These are phyloP conservation scores for Candida ipomoeae DNA, from an alignment of 805 yeast species.

Conservation along the genomic window DNA sequence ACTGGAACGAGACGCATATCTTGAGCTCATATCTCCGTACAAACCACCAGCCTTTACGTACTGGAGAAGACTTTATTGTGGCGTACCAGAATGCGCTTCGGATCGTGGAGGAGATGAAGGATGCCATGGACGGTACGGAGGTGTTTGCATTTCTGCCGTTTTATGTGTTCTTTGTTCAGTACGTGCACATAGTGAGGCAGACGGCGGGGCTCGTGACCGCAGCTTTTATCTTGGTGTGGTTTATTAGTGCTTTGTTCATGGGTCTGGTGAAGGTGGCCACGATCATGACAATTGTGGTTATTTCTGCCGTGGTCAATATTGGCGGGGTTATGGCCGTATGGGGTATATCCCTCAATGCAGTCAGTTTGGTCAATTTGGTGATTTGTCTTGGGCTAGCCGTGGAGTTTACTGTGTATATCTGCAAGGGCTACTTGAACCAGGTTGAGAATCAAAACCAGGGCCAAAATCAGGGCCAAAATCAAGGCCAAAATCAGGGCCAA, in stretches of 20 bases:
- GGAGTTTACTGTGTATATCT: slow-evolving; percentile 87
- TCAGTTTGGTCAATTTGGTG: slow-evolving; percentile 80
- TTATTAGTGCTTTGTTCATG: slow-evolving; percentile 51
- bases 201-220: slow-evolving; percentile 50
- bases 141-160: slow-evolving; percentile 91
- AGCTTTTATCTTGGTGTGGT: slow-evolving; percentile 52
- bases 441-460: slow-evolving; percentile 7
- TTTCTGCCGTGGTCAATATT: slow-evolving; percentile 63
- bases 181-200: slow-evolving; percentile 56
- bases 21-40: slow-evolving; percentile 70
- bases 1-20: slow-evolving; percentile 37
- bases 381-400: slow-evolving; percentile 94
- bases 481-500: too few species aligned
- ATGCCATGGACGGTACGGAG: slow-evolving; percentile 33
- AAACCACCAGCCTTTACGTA: slow-evolving; percentile 70
- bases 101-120: slow-evolving; percentile 53
- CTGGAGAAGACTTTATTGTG: slow-evolving; percentile 77
- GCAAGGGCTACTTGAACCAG: slow-evolving; percentile 62
- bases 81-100: slow-evolving; percentile 74
- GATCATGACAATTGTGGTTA: slow-evolving; percentile 54
- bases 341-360: slow-evolving; percentile 79
- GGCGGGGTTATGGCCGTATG: slow-evolving; percentile 78
- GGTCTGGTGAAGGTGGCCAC: slow-evolving; percentile 64
- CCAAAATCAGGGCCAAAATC: too few species aligned
- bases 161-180: slow-evolving; percentile 90